Percentiles rank a stretch among this genome's conserved stretches.
Conservation (phyloP, 1,139 yeast genomes). For the Trichomonascaceae sp. region DNA sequence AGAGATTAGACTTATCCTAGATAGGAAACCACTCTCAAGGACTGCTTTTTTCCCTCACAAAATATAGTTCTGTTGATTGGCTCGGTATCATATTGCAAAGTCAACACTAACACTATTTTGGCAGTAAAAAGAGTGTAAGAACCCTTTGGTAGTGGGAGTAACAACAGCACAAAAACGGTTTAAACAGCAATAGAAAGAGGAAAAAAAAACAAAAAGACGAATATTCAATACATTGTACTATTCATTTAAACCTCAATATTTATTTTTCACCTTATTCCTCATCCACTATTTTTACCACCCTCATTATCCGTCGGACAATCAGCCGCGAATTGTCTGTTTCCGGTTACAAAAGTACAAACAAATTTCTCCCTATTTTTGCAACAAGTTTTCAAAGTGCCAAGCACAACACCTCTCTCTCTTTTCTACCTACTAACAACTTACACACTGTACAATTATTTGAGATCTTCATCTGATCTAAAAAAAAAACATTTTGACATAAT, state of each 20-base stretch:
- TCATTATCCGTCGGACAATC: background rate
- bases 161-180: too few species aligned
- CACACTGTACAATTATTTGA: background rate
- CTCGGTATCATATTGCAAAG: background rate
- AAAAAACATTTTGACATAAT: background rate
- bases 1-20: too few species aligned
- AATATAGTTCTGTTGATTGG: background rate
- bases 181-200: too few species aligned
- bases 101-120: background rate
- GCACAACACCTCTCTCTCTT: background rate
- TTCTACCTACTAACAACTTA: background rate
- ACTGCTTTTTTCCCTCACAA: background rate
- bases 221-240: too few species aligned
- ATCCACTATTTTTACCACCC: too few species aligned
- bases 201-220: background rate
- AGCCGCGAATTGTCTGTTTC: background rate
- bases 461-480: background rate
- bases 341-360: background rate
- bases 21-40: background rate
- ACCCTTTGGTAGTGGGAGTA: too few species aligned
- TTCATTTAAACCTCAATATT: too few species aligned
- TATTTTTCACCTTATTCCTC: background rate
- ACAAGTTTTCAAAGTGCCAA: background rate
- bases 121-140: too few species aligned
- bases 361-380: background rate